Evolutionary conservation across 768 basidiomycete species (phyloP).

Genomic region (Lactifluus subvellereus): DNA sequence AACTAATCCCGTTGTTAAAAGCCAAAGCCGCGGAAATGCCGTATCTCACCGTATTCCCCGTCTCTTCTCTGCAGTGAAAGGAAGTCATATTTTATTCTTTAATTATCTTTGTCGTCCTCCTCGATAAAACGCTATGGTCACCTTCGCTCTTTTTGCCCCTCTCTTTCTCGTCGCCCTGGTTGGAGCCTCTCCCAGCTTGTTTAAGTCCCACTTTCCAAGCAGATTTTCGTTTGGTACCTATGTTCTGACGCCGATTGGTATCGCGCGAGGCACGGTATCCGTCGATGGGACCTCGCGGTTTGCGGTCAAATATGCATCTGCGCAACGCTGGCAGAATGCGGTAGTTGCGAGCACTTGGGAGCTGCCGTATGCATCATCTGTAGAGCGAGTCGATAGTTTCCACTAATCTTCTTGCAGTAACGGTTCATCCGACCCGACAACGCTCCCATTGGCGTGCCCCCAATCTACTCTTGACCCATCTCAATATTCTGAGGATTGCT

Average conservation of each 20-base stretch:
- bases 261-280: slow-evolving; percentile 48
- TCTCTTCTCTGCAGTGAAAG: neutral
- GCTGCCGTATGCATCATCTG: slow-evolving; percentile 48
- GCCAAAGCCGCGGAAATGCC: neutral
- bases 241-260: slow-evolving; percentile 49
- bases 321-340: slow-evolving; percentile 56
- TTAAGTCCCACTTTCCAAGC: slow-evolving; percentile 39
- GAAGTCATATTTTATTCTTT: slow-evolving; percentile 9
- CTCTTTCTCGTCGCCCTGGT: slow-evolving; percentile 31
- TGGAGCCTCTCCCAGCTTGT: slow-evolving; percentile 32
- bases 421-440: slow-evolving; percentile 44
- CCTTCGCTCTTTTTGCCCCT: slow-evolving; percentile 31
- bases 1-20: neutral
- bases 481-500: slow-evolving; percentile 67
- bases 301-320: slow-evolving; percentile 60
- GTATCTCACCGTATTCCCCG: neutral
- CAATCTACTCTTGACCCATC: slow-evolving; percentile 49
- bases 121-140: slow-evolving; percentile 32
- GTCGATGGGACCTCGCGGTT: slow-evolving; percentile 49
- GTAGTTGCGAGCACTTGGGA: slow-evolving; percentile 49
- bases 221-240: slow-evolving; percentile 27
- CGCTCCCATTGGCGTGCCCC: slow-evolving; percentile 66
- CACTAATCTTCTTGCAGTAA: slow-evolving; percentile 35
- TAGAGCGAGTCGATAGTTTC: neutral
- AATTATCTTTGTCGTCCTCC: neutral